phyloP scores from a whole-genome alignment of 768 basidiomycete genomes.

The Sporobolomyces phaffii region DNA sequence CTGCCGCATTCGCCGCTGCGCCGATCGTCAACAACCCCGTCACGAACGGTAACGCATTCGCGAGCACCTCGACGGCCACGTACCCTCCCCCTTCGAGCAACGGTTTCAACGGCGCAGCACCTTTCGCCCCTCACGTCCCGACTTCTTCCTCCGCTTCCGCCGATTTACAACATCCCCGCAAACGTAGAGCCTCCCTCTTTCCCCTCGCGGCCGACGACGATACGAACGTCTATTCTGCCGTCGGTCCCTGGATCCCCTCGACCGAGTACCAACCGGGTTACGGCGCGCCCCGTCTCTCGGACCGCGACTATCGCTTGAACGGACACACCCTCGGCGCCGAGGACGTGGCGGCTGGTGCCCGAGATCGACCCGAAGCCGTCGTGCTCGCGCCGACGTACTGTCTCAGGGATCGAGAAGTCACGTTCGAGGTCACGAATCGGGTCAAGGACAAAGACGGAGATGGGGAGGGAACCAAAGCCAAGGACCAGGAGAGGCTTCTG shows the following conservation, averaged over 20 bases:
- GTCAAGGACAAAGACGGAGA: no score
- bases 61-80: conserved; percentile 4
- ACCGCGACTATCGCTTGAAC: conserved; percentile 5
- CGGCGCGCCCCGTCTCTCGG: conserved; percentile 4
- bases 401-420: conserved; percentile 17
- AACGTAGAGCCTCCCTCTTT: not conserved
- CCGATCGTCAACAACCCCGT: not conserved
- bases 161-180: no score
- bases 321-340: conserved; percentile 17
- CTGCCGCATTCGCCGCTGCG: conserved; percentile 9
- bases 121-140: not conserved
- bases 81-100: not conserved
- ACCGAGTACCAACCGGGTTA: conserved; percentile 1
- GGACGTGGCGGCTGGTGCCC: not conserved
- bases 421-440: conserved; percentile 27
- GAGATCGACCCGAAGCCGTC: conserved; percentile 1
- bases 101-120: not conserved
- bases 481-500: conserved; percentile 44
- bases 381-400: conserved; percentile 28
- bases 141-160: not conserved
- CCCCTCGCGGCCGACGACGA: conserved; percentile 9
- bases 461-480: not conserved
- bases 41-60: not conserved
- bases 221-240: not conserved
- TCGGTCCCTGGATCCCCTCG: not conserved